A percentile compares a stretch with the other conserved stretches of the same genome.
These are phyloP conservation scores for Hericium rajendrae DNA, from an alignment of 768 basidiomycete genomes.

Conservation along the genomic window DNA sequence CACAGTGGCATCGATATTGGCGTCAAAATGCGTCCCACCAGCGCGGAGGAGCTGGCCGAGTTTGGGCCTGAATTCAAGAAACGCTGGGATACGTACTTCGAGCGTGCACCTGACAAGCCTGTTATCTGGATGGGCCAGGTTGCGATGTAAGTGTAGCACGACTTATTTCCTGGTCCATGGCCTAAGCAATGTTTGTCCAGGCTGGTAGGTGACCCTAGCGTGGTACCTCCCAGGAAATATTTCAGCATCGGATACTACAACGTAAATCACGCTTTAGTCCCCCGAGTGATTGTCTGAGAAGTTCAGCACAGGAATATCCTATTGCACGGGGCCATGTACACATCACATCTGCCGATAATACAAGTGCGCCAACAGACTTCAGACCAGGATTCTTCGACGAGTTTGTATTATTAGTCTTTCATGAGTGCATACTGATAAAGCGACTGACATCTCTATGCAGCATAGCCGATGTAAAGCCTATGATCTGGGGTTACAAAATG, in stretches of 20 bases:
- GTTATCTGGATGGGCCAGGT: slow-evolving; percentile 34
- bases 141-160: slow-evolving; percentile 28
- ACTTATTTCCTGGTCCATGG: background rate
- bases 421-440: background rate
- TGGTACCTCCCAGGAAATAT: slow-evolving; percentile 7
- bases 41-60: slow-evolving; percentile 34
- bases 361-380: slow-evolving; percentile 12
- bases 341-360: slow-evolving; percentile 11
- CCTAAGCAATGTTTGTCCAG: background rate
- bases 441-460: slow-evolving; percentile 5
- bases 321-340: slow-evolving; percentile 13
- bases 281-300: no score
- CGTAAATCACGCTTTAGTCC: background rate
- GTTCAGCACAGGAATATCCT: slow-evolving; percentile 9
- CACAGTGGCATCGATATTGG: slow-evolving; percentile 33
- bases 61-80: slow-evolving; percentile 37
- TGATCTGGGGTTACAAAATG: slow-evolving; percentile 48
- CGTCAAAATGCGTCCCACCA: slow-evolving; percentile 44
- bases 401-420: background rate
- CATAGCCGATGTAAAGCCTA: slow-evolving; percentile 27
- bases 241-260: slow-evolving; percentile 9
- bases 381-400: slow-evolving; percentile 4
- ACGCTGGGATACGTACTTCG: slow-evolving; percentile 43
- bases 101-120: slow-evolving; percentile 44
- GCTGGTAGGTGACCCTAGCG: slow-evolving; percentile 10